Conservation (phyloP, 345 rosid genomes). For the Litchi chinensis region DNA sequence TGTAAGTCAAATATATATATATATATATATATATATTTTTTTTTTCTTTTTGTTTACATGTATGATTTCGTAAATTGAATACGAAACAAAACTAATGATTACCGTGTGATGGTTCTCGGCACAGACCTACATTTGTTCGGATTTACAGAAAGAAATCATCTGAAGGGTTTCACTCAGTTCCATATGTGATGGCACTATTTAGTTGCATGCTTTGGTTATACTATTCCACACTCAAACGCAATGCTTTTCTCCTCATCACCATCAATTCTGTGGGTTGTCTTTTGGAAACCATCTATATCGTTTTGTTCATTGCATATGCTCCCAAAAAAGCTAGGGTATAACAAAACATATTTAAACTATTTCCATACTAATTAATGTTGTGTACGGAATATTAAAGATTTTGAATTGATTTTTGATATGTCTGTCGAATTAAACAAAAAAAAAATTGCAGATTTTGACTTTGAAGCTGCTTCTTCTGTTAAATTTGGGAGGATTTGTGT, state of each 20-base stretch:
- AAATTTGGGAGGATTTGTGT: constrained; percentile 34
- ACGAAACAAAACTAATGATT: too few species aligned
- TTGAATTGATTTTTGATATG: too few species aligned
- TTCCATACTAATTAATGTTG: neutral
- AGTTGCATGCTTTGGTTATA: constrained; percentile 67
- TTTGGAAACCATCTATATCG: constrained; percentile 51
- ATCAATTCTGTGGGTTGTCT: constrained; percentile 47
- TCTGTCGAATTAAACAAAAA: too few species aligned
- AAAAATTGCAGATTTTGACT: constrained; percentile 34
- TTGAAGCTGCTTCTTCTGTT: constrained; percentile 32
- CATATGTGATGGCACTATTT: constrained; percentile 54
- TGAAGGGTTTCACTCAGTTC: constrained; percentile 66
- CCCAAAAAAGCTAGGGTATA: constrained; percentile 53
- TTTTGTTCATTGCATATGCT: constrained; percentile 47
- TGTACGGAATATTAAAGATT: too few species aligned
- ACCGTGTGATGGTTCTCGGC: neutral
- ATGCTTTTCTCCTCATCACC: constrained; percentile 42
- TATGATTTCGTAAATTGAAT: too few species aligned
- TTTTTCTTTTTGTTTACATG: neutral
- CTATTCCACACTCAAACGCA: constrained; percentile 47
- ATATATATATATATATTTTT: too few species aligned
- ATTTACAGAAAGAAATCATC: constrained; percentile 59
- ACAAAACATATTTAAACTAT: neutral
- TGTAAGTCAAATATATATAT: constrained; percentile 58
- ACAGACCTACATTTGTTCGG: constrained; percentile 63